Percentiles rank a stretch among this genome's conserved stretches.
Evolutionary conservation across 257 asterid genomes (phyloP).

Genomic region (Oldenlandia corymbosa): DNA sequence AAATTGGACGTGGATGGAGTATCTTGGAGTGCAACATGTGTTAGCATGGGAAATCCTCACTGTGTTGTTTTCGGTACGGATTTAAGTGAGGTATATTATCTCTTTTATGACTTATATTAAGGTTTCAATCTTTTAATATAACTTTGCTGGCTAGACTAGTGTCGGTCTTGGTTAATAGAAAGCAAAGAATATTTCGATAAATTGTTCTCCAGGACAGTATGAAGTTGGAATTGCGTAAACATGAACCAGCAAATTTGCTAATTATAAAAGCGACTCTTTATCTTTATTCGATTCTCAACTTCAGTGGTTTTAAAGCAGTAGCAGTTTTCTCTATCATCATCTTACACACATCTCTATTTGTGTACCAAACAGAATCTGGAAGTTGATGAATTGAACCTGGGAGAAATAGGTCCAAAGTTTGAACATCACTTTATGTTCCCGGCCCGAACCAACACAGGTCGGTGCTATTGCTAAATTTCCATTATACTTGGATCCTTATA

Average conservation of each 20-base stretch:
- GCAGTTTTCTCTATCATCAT: not conserved
- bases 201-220: not conserved
- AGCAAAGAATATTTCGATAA: not conserved
- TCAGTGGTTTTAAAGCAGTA: not conserved
- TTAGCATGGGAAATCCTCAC: slow-evolving; percentile 13
- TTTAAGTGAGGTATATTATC: not conserved
- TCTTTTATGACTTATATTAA: not conserved
- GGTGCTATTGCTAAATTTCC: slow-evolving; percentile 1
- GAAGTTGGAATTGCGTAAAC: not conserved
- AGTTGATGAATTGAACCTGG: slow-evolving; percentile 70
- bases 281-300: not conserved
- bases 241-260: no score
- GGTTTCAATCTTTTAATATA: not conserved
- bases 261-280: not conserved
- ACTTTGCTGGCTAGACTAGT: not conserved
- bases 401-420: slow-evolving; percentile 83
- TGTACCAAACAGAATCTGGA: slow-evolving; percentile 47
- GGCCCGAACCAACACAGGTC: slow-evolving; percentile 90
- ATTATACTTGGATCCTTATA: slow-evolving; percentile 4
- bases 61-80: slow-evolving; percentile 1
- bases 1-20: not conserved
- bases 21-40: slow-evolving; percentile 9
- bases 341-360: slow-evolving; percentile 1
- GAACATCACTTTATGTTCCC: slow-evolving; percentile 73
- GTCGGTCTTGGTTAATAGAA: not conserved